These are phyloP conservation scores for Leucoagaricus sp. DNA, from an alignment of 1,284 basidiomycete genomes.

Conservation along the genomic window DNA sequence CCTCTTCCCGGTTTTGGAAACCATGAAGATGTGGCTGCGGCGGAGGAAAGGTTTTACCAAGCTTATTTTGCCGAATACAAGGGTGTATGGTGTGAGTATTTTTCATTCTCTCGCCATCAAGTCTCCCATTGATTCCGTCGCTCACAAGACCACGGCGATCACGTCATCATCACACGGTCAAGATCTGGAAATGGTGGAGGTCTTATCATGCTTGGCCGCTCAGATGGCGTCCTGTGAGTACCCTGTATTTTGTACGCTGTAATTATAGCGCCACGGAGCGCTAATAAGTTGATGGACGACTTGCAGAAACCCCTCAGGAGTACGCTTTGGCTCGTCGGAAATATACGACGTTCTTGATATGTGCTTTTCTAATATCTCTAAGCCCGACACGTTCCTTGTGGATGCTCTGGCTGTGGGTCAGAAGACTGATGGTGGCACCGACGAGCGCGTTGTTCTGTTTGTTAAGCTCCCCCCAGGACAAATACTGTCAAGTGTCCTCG, in stretches of 20 bases:
- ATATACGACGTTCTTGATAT: constrained; percentile 83
- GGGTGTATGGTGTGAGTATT: constrained; percentile 74
- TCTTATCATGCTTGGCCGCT: constrained; percentile 81
- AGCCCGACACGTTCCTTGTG: constrained; percentile 47
- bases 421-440: constrained; percentile 65
- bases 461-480: constrained; percentile 66
- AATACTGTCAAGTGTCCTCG: constrained; percentile 51
- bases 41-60: constrained; percentile 66
- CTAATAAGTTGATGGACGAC: constrained; percentile 23
- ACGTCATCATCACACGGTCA: constrained; percentile 69
- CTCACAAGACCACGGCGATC: constrained; percentile 71
- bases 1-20: constrained; percentile 68
- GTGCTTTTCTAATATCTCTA: constrained; percentile 49
- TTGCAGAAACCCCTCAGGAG: constrained; percentile 76
- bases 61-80: constrained; percentile 77
- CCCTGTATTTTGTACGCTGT: constrained; percentile 15
- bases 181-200: constrained; percentile 73
- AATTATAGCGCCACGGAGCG: constrained; percentile 5
- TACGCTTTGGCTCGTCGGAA: constrained; percentile 85
- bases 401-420: constrained; percentile 82
- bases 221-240: constrained; percentile 78
- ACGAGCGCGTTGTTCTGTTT: constrained; percentile 85
- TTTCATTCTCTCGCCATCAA: background rate
- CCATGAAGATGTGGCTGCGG: constrained; percentile 56
- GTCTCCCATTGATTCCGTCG: background rate